Evolutionary conservation across 768 basidiomycete genomes (phyloP), one percentile per base, ranked within the genome.

Genomic region (Glaciozyma martinii): DNA sequence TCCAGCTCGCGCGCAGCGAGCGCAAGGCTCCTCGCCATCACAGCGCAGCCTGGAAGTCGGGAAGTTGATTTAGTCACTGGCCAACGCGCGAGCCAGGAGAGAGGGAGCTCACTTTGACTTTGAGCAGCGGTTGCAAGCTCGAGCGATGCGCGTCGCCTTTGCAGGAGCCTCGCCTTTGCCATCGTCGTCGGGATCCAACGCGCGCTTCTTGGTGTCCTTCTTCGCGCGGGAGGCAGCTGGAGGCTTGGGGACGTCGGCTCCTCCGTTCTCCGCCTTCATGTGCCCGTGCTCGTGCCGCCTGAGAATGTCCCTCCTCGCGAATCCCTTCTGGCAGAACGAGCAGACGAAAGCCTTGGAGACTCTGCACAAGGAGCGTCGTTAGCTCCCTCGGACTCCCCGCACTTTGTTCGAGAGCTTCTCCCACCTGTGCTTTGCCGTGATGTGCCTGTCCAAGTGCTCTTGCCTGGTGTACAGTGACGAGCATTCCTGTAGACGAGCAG

Each of bases 331-430:
- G 61, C 68, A 69, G 18, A 57, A 56, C 21, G 62, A 56, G 56
- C 68, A 69, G 29, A 69, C 60, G 29, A 66, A 65, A 49, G 66
- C 68, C 52, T 69, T 69, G 25, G 65, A 59, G 23, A 56, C 68
- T 6, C 68, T 69, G 59, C 6, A 19, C 18, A 46, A 16, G 40
- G 32, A 55, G 19, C 33, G 4, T 1, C 8, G 59, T 55, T 37
- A 60, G 63, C 58, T 44, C 42, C 19, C 5, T 15, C 43, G 23
- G 9, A 19, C 7, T 0, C 47, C 19, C 9, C 13, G 21, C 0
- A 3, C 49, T n/a, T n/a, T 2, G 62, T 1, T 43, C 5, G 12
- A 29, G 33, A 12, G 27, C 4, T 25, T 15, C 29, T n/a, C 50
- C 5, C 27, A 52, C 50, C n/a, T 5, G 27, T 33, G 30, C 57